These are phyloP conservation scores for Aschersonia sp. DNA, from an alignment of 2,329 filamentous ascomycete species.

Conservation along the genomic window DNA sequence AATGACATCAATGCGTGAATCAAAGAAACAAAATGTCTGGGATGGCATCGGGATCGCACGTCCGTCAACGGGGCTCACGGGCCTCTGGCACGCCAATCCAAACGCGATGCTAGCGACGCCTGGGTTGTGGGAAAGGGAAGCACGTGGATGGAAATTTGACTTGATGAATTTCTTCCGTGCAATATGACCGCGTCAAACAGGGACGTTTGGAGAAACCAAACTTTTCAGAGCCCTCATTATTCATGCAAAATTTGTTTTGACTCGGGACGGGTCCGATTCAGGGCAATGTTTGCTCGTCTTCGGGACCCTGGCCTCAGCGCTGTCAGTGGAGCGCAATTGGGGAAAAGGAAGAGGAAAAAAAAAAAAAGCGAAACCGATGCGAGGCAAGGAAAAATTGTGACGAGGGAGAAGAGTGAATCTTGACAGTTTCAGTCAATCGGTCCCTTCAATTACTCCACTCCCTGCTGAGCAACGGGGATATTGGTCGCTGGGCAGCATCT, in stretches of 20 bases:
- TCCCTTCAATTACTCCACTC: conserved; percentile 3
- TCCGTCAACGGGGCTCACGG: not conserved
- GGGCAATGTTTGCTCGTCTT: not conserved
- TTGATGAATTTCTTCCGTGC: not conserved
- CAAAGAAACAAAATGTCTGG: not conserved
- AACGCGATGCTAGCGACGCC: not conserved
- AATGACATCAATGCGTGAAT: not conserved
- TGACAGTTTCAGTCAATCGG: conserved; percentile 1
- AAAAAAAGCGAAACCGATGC: too few relatives aligned
- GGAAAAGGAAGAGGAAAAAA: not conserved
- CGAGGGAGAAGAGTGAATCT: not conserved
- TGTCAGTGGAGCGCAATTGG: not conserved
- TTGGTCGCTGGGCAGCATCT: not conserved
- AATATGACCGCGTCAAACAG: not conserved
- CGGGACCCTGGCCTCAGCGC: not conserved
- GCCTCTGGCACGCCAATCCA: not conserved
- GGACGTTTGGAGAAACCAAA: not conserved
- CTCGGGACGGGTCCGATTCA: not conserved
- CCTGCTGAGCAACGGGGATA: conserved; percentile 4
- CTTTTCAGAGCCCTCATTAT: not conserved
- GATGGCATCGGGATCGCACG: not conserved
- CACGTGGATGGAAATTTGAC: not conserved
- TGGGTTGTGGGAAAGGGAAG: not conserved
- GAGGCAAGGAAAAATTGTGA: too few relatives aligned
- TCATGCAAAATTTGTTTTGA: not conserved